Evolutionary conservation across 352 stramenopile species (phyloP).

Genomic region (Phytopythium litorale): DNA sequence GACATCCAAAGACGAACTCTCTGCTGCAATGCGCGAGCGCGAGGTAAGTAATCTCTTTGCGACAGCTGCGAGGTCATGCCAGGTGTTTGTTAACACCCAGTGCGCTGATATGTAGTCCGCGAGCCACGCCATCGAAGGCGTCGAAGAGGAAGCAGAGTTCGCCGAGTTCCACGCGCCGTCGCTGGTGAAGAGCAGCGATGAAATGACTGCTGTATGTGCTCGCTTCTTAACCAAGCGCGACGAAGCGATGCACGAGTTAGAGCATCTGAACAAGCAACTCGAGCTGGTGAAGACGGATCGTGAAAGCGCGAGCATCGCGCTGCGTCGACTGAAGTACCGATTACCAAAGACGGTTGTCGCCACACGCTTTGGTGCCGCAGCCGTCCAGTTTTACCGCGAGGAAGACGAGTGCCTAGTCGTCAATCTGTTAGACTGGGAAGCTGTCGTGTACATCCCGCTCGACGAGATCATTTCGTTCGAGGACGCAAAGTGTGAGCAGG

Average conservation of each 20-base stretch:
- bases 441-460: constrained; percentile 46
- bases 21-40: constrained; percentile 30
- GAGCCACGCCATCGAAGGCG: constrained; percentile 51
- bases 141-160: constrained; percentile 77
- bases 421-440: constrained; percentile 37
- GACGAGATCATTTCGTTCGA: constrained; percentile 41
- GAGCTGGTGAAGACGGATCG: constrained; percentile 10
- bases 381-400: constrained; percentile 43
- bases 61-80: neutral
- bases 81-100: neutral
- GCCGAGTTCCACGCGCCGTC: constrained; percentile 63
- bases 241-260: constrained; percentile 16
- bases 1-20: constrained; percentile 22
- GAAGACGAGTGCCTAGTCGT: constrained; percentile 52
- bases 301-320: constrained; percentile 14
- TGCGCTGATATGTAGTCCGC: constrained; percentile 17
- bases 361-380: constrained; percentile 47
- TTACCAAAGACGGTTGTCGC: constrained; percentile 29
- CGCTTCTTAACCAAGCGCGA: constrained; percentile 17
- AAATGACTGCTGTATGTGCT: constrained; percentile 47
- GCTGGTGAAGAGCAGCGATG: constrained; percentile 50
- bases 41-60: constrained; percentile 16
- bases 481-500: constrained; percentile 39
- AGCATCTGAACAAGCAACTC: constrained; percentile 14
- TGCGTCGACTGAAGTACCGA: constrained; percentile 43